Base-by-base conservation (phyloP, 805 yeast genomes). In the Suhomyces tanzawaensis region DNA sequence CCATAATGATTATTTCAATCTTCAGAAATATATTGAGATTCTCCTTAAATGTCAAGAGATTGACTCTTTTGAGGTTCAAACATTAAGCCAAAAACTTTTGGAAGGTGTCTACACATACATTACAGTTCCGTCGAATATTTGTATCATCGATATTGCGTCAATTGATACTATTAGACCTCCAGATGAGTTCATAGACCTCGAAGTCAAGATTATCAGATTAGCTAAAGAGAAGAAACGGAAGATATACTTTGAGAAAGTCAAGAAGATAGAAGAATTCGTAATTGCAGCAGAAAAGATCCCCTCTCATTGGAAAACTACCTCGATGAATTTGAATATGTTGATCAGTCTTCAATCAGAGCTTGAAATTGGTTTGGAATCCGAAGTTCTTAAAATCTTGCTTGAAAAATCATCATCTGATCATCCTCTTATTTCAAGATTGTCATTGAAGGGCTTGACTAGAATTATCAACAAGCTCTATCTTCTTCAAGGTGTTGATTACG, bases 201-300 rank as follows among this genome's bases (percentile, higher is more conserved):
- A 83, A 51, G 73, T 85, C 19, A 60, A 69, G 13, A 77, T 82
- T 0, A 77, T 85, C 11, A 71, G 65, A 29, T 43, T 64, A n/a
- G 90, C 90, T 0, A 85, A 85, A 48, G 76, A 74, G 15, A 65
- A 59, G 36, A 85, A 83, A 54, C 66, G 82, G 44, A 53, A 53
- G 7, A 24, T 58, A 0, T 74, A 74, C 39, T 47, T 71, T 15
- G 61, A 64, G 0, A 53, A 69, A 13, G 46, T 84, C 21, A 49
- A 52, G 2, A 60, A 60, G 9, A 50, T 83, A 6, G 79, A 79
- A 41, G 57, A 58, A n/a, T 40, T 39, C 22, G 55, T 67, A 9
- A 21, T 66, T 5, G 26, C 34, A 1, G 47, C 49, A 25, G 69
- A 64, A 37, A 45, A 50, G 27, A 29, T 40, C 24, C 58, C 62